These are phyloP conservation scores for Desmodesmus armatus DNA, from an alignment of 139 green algal genomes.

Conservation along the genomic window DNA sequence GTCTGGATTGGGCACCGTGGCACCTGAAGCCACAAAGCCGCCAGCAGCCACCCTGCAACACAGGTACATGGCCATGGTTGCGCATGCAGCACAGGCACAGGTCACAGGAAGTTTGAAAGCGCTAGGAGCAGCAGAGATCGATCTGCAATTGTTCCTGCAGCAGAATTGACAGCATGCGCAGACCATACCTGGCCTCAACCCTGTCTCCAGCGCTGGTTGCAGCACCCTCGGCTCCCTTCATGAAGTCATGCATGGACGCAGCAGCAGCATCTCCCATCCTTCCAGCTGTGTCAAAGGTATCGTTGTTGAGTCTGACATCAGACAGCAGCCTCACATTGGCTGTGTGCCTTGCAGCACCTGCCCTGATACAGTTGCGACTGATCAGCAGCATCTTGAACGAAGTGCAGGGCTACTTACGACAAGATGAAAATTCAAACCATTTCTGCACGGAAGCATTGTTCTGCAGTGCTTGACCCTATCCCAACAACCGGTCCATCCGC, in stretches of 20 bases:
- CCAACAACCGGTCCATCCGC: too few species aligned
- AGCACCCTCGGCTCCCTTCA: neutral
- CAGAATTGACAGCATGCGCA: neutral
- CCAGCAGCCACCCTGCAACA: conserved; percentile 14
- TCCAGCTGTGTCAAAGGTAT: too few species aligned
- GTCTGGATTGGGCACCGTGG: neutral
- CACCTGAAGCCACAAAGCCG: conserved; percentile 7
- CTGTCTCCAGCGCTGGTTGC: neutral
- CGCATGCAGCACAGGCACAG: neutral
- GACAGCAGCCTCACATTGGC: too few species aligned
- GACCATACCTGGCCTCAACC: neutral
- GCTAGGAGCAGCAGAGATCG: neutral
- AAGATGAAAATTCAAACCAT: too few species aligned
- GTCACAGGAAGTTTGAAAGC: neutral
- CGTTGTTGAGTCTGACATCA: too few species aligned
- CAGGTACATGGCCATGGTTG: too few species aligned
- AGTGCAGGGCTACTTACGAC: too few species aligned
- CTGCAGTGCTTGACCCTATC: too few species aligned
- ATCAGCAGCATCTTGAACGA: too few species aligned
- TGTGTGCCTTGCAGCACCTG: too few species aligned
- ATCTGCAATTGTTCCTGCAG: neutral
- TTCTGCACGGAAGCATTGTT: too few species aligned
- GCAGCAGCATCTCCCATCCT: neutral
- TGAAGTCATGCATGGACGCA: neutral
- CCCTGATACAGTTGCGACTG: too few species aligned